phyloP scores from a whole-genome alignment of 768 basidiomycete species.

The Lactarius akahatsu region DNA sequence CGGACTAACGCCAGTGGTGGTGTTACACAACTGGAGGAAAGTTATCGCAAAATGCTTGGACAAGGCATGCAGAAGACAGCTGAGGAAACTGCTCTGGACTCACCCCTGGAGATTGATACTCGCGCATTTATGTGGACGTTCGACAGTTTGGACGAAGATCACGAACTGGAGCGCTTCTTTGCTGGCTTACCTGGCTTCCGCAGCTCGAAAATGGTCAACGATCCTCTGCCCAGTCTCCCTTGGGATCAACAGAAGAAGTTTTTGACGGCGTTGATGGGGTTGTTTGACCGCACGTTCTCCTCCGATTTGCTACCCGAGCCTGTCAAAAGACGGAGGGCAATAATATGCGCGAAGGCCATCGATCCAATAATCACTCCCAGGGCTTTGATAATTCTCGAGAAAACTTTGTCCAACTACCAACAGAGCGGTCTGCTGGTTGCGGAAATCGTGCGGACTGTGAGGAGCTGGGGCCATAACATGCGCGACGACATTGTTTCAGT shows the following conservation, averaged over 20 bases:
- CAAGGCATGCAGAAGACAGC: too few relatives aligned
- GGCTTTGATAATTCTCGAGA: background rate
- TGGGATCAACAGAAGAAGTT: background rate
- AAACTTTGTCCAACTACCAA: background rate
- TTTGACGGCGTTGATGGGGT: background rate
- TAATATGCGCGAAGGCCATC: background rate
- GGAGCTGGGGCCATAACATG: background rate
- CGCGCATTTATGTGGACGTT: too few relatives aligned
- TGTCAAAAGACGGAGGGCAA: background rate
- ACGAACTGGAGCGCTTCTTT: too few relatives aligned
- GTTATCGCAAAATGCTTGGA: too few relatives aligned
- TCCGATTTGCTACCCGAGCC: background rate
- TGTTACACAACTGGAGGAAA: too few relatives aligned
- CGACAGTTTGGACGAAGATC: too few relatives aligned
- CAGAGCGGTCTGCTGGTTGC: background rate
- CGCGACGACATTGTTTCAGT: background rate
- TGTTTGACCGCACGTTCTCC: background rate
- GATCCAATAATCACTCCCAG: background rate
- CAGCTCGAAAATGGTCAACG: too few relatives aligned
- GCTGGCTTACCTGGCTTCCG: too few relatives aligned
- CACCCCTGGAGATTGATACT: too few relatives aligned
- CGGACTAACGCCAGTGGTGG: too few relatives aligned
- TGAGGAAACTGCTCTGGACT: too few relatives aligned
- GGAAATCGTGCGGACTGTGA: background rate
- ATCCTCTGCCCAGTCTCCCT: too few relatives aligned